Evolutionary conservation across 1,139 yeast species (phyloP), one percentile per base, ranked within the genome.

Genomic region (Diutina neorugosa): DNA sequence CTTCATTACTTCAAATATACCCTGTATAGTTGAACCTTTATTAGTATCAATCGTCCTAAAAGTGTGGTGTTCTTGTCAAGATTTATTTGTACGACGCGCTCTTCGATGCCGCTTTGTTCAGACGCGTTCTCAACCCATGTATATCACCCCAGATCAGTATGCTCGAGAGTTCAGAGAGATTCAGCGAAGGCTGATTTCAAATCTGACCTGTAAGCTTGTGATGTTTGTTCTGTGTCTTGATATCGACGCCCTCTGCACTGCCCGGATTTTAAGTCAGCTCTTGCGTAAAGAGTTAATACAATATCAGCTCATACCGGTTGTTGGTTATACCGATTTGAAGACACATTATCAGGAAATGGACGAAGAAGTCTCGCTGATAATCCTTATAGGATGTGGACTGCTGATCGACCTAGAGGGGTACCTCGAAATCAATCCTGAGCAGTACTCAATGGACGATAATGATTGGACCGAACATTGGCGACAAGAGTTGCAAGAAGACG

Each of bases 301-400:
- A 57, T 88, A 85, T 64, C 96, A 93, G 65, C 72, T 90, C 54
- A 82, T 90, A 12, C 98, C 99, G 0, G 91, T 93, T n/a, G 91
- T 89, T 19, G 99, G 99, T 1, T 93, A 89, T 63, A 70, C 83
- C 11, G 97, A 91, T 61, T 71, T 94, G 59, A 80, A 80, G 57
- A 63, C 62, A 41, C 89, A 85, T 63, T 91, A 81, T 62, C 56
- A 61, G 11, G 77, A 76, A 54, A 69, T 93, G 47, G 97, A 91
- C 61, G 76, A 70, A 11, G 94, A 88, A 54, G 82, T 93, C n/a
- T 69, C 81, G 14, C 90, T 86, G 62, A 85, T 93, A 12, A 67
- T 94, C 4, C 71, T 91, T 51, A 70, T 94, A 2, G 98, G 98
- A 0, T 93, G 97, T 69, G 98, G 98, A n/a, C 96, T 96, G 16